These are phyloP conservation scores for Erucastrum elatum DNA, from an alignment of 345 rosid species.

Conservation along the genomic window DNA sequence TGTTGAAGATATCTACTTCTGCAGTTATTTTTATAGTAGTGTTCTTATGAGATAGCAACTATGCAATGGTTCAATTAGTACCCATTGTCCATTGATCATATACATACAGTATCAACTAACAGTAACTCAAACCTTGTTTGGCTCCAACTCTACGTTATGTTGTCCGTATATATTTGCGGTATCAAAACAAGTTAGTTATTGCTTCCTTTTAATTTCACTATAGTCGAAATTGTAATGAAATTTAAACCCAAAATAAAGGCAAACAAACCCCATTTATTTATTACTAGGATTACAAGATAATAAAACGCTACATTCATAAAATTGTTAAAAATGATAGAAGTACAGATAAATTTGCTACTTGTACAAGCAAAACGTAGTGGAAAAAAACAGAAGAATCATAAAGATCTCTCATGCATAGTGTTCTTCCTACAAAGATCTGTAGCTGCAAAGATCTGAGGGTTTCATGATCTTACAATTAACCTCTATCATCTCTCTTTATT, in stretches of 20 bases:
- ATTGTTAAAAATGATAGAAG: conserved; percentile 8
- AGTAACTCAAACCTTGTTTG: no score
- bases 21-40: no score
- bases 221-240: not conserved
- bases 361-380: conserved; percentile 6
- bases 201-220: not conserved
- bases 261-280: not conserved
- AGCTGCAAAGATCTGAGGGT: conserved; percentile 15
- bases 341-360: conserved; percentile 31
- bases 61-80: not conserved
- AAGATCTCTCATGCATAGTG: conserved; percentile 29
- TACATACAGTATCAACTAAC: no score
- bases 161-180: no score
- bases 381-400: not conserved
- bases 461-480: not conserved
- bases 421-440: conserved; percentile 18
- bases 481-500: not conserved
- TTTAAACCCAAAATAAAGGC: not conserved
- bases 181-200: not conserved
- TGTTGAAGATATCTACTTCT: no score
- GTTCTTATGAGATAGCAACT: not conserved
- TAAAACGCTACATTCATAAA: conserved; percentile 1
- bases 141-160: no score
- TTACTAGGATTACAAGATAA: not conserved
- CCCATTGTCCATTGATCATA: no score